These are phyloP conservation scores for Xylariomycetidae sp. DNA, from an alignment of 2,329 filamentous ascomycete species.

Conservation along the genomic window DNA sequence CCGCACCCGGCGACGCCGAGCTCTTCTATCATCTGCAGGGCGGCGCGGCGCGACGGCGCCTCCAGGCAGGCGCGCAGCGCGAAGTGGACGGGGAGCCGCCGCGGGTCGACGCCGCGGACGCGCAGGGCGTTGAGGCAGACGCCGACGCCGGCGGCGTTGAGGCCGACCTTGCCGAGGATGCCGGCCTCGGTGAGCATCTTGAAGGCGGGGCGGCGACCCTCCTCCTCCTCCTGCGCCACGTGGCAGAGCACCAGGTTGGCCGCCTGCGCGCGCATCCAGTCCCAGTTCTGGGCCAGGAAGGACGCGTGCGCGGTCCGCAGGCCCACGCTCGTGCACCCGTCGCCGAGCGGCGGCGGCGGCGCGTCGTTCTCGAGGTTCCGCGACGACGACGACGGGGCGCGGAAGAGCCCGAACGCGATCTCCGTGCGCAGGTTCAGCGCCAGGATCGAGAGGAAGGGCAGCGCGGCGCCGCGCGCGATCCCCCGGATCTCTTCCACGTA, in stretches of 20 bases:
- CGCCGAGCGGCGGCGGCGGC: conserved; percentile 25
- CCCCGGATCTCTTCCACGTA: conserved; percentile 42
- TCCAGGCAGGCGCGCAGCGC: conserved; percentile 52
- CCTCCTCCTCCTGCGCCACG: conserved; percentile 33
- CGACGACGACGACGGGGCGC: conserved; percentile 22
- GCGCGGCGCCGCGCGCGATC: conserved; percentile 43
- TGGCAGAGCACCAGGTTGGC: conserved; percentile 42
- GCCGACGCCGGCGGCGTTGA: conserved; percentile 54
- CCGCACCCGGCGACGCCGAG: conserved; percentile 43
- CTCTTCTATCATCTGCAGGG: conserved; percentile 36
- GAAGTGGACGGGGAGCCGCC: conserved; percentile 54
- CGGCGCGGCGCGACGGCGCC: conserved; percentile 37
- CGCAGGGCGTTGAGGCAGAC: conserved; percentile 57
- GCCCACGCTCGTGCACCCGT: conserved; percentile 50
- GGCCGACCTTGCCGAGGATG: conserved; percentile 59
- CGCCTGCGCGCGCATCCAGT: conserved; percentile 48
- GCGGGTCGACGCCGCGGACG: conserved; percentile 45
- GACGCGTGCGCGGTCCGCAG: conserved; percentile 30
- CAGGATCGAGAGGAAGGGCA: conserved; percentile 44
- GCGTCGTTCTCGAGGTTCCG: too few species aligned
- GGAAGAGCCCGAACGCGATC: conserved; percentile 51
- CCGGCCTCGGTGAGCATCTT: conserved; percentile 54
- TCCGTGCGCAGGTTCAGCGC: conserved; percentile 53
- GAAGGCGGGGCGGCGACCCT: conserved; percentile 36
- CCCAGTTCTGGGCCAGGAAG: conserved; percentile 53